Percentiles rank a stretch among this genome's conserved stretches.
Evolutionary conservation across 192 early-diverging fungal species (phyloP).

Genomic region (Coemansia sp.): DNA sequence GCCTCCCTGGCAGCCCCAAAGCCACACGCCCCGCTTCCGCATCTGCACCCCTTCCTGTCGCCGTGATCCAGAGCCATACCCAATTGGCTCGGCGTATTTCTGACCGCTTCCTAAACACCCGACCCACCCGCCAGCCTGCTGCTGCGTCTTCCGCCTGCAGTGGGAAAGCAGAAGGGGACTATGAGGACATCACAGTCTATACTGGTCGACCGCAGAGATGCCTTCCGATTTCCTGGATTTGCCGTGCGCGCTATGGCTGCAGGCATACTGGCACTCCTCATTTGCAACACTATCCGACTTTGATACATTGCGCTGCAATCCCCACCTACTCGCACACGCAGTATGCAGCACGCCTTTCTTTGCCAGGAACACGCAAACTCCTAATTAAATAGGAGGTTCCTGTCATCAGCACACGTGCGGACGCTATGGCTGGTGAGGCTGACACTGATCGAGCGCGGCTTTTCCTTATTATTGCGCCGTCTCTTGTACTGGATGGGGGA

Average conservation of each 20-base stretch:
- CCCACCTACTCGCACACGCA: too few species aligned
- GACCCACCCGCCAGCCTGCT: neutral
- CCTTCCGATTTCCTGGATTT: constrained; percentile 46
- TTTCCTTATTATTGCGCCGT: too few species aligned
- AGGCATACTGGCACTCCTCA: constrained; percentile 1
- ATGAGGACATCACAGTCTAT: neutral
- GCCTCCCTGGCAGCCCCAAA: constrained; percentile 2
- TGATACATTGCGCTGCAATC: too few species aligned
- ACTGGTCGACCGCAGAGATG: constrained; percentile 1
- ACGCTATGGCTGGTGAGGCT: too few species aligned
- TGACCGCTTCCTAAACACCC: neutral
- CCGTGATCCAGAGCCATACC: neutral
- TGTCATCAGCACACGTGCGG: too few species aligned
- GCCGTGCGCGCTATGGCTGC: neutral
- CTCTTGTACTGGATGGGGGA: too few species aligned
- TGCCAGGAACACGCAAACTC: too few species aligned
- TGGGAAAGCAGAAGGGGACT: neutral
- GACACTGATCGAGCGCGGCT: too few species aligned
- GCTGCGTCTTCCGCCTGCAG: neutral
- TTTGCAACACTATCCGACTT: neutral
- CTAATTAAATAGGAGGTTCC: too few species aligned
- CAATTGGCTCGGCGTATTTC: constrained; percentile 3
- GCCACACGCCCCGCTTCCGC: constrained; percentile 6
- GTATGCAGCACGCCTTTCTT: too few species aligned
- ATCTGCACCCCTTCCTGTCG: neutral